phyloP scores from a whole-genome alignment of 345 rosid genomes.

The Pistacia integerrima region DNA sequence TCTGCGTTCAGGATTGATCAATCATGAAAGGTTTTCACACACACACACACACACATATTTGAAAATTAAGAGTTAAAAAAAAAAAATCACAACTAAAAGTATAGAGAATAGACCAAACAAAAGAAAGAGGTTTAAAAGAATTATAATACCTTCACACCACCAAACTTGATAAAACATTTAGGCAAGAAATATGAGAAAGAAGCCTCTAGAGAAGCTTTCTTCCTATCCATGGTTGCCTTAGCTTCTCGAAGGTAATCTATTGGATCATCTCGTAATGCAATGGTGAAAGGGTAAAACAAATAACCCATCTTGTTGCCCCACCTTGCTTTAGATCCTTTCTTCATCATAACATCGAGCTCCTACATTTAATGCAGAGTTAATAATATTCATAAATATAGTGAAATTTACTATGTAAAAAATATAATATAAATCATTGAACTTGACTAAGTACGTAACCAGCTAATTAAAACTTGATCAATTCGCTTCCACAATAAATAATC shows the following conservation, averaged over 20 bases:
- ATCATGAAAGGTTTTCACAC: too few species aligned
- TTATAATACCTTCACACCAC: constrained; percentile 25
- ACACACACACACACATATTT: too few species aligned
- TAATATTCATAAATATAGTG: too few species aligned
- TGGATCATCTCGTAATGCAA: constrained; percentile 34
- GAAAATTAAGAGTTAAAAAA: too few species aligned
- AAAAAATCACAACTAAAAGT: too few species aligned
- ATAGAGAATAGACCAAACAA: background rate
- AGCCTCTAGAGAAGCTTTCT: constrained; percentile 35
- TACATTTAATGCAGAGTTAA: background rate
- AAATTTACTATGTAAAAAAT: too few species aligned
- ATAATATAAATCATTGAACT: too few species aligned
- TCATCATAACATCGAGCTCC: constrained; percentile 35
- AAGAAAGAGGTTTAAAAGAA: background rate
- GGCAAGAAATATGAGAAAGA: constrained; percentile 13
- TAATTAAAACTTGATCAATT: too few species aligned
- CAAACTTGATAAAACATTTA: background rate
- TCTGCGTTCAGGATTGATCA: constrained; percentile 10
- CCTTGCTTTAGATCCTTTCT: constrained; percentile 15
- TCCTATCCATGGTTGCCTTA: constrained; percentile 35
- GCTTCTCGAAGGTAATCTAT: constrained; percentile 34
- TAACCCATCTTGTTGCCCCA: constrained; percentile 49
- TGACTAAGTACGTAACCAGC: too few species aligned
- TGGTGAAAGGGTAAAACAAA: constrained; percentile 31
- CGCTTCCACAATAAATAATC: too few species aligned